Evolutionary conservation across 148 eudicot genomes (phyloP), one percentile per base, ranked within the genome.

Genomic region (Hydrangea macrophylla): DNA sequence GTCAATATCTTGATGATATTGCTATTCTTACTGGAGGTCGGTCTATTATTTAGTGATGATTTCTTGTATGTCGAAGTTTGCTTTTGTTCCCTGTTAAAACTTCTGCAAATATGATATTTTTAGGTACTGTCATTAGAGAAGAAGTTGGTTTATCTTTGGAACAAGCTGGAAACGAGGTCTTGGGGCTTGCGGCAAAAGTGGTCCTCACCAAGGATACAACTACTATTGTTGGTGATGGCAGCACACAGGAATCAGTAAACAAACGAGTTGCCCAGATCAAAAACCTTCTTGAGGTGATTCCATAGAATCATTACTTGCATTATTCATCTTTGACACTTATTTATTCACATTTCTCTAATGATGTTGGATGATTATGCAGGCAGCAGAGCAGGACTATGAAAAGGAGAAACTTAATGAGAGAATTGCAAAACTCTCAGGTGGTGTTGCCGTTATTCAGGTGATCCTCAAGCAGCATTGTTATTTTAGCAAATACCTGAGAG

Each of bases 371-470:
- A 11, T 55, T 53, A 30, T 65, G 62, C 76, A 83, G 94, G 88
- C 78, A 24, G 81, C 85, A 11, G 94, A 85, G 36, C 67, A 81
- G 53, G 86, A 81, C 25, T 88, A 85, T 56, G 94, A 86, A 74
- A 83, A 65, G 66, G 76, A 65, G 22, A 85, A 88, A 66, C 74
- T 88, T n/a, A 83, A 80, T 70, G 94, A 88, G 77, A 83, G 94
- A 78, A 88, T 88, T 73, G 94, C 94, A 69, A 88, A 88, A 50
- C 84, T 88, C 37, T 83, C 94, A 2, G 83, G 88, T 65, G 94
- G 94, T 42, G 94, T 88, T 80, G 94, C 90, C 35, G 90, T 88
- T 18, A 86, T 88, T 72, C 86, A 80, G 86, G 89, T 85, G 55
- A 67, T 64, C 45, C 54, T 53, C 28, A 32, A 20, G 22, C 23